Evolutionary conservation across 495 filamentous ascomycete genomes (phyloP).

Genomic region (Penicillium atrosanguineum): DNA sequence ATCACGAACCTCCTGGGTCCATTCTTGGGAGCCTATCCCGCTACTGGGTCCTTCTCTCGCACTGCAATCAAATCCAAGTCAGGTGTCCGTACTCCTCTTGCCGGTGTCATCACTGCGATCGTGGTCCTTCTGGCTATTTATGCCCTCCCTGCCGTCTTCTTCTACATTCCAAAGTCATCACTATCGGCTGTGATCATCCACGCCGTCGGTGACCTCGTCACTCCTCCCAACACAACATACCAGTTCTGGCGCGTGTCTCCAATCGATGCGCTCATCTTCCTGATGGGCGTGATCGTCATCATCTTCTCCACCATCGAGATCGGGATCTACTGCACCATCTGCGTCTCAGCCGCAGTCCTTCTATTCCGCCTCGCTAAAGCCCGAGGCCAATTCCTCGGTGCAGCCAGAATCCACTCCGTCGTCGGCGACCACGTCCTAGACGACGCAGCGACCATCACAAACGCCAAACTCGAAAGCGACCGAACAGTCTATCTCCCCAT

Average conservation of each 20-base stretch:
- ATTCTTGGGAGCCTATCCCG: conserved; percentile 90
- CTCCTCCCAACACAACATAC: conserved; percentile 87
- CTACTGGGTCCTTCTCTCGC: conserved; percentile 94
- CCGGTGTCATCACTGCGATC: conserved; percentile 82
- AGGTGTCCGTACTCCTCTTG: conserved; percentile 89
- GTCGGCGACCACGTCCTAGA: conserved; percentile 76
- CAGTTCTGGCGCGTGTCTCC: conserved; percentile 96
- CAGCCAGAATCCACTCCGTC: conserved; percentile 84
- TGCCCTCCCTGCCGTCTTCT: conserved; percentile 86
- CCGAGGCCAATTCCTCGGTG: conserved; percentile 81
- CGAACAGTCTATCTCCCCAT: background rate
- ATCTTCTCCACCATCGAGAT: conserved; percentile 86
- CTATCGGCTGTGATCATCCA: conserved; percentile 97
- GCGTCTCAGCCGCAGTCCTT: conserved; percentile 68
- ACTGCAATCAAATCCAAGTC: conserved; percentile 98
- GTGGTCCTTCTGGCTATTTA: conserved; percentile 94
- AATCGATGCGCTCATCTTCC: conserved; percentile 88
- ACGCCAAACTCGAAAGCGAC: background rate
- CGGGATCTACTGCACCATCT: conserved; percentile 86
- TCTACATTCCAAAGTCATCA: conserved; percentile 81
- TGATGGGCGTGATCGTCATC: conserved; percentile 86
- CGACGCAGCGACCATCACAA: conserved; percentile 18
- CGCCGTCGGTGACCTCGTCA: conserved; percentile 92
- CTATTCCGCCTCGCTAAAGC: conserved; percentile 82
- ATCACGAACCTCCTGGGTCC: conserved; percentile 88